Conservation (phyloP, 768 basidiomycete genomes). For the Myochromella boudieri region DNA sequence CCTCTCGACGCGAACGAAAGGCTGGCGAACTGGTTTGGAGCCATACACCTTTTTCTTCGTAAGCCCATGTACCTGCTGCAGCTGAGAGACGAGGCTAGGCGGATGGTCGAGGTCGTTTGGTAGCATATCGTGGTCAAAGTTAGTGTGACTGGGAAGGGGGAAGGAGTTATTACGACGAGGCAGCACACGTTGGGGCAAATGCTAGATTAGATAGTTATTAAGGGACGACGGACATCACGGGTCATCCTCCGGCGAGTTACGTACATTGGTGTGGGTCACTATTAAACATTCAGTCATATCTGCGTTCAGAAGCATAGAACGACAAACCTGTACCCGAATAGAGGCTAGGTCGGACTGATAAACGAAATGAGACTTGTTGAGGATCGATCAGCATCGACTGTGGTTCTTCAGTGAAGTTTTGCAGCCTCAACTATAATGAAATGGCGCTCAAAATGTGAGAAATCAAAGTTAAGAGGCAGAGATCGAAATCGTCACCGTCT, state of each 20-base stretch:
- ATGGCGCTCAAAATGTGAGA: constrained; percentile 11
- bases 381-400: constrained; percentile 43
- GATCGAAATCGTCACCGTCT: constrained; percentile 34
- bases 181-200: constrained; percentile 15
- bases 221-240: constrained; percentile 12
- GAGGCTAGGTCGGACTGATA: constrained; percentile 37
- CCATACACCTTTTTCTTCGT: constrained; percentile 71
- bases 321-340: constrained; percentile 27
- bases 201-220: constrained; percentile 14
- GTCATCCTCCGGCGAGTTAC: constrained; percentile 24
- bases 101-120: constrained; percentile 24
- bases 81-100: constrained; percentile 57
- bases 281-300: constrained; percentile 3
- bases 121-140: constrained; percentile 12
- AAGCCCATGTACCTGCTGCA: constrained; percentile 67
- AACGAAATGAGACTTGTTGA: constrained; percentile 35
- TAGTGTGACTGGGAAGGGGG: constrained; percentile 20
- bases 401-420: constrained; percentile 35
- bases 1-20: constrained; percentile 56
- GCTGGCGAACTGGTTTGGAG: constrained; percentile 44
- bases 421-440: constrained; percentile 35
- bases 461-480: neutral
- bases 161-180: constrained; percentile 36
- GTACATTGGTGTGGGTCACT: constrained; percentile 27
- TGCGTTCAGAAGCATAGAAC: constrained; percentile 2